Conservation (phyloP, 768 basidiomycete species). For the Mycena galericulata region DNA sequence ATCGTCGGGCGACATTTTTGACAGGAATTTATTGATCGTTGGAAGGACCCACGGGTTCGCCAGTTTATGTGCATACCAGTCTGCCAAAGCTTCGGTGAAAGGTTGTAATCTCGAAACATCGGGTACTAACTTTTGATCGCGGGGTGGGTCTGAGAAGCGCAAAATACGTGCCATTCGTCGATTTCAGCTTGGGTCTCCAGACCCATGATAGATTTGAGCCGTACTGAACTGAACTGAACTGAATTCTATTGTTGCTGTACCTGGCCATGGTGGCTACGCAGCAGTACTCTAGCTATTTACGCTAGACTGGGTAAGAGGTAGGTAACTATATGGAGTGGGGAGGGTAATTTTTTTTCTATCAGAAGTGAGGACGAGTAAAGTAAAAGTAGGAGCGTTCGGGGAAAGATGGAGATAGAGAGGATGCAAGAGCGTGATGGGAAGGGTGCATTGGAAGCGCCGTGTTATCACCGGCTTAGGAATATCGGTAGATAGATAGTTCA, state of each 20-base stretch:
- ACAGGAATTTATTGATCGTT: slow-evolving; percentile 34
- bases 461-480: slow-evolving; percentile 20
- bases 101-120: not conserved
- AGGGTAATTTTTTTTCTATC: too few relatives aligned
- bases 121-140: slow-evolving; percentile 11
- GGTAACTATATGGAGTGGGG: too few relatives aligned
- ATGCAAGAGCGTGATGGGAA: too few relatives aligned
- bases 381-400: too few relatives aligned
- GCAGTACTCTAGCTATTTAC: too few relatives aligned
- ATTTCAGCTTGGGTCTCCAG: slow-evolving; percentile 31
- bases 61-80: slow-evolving; percentile 37
- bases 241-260: too few relatives aligned
- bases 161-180: slow-evolving; percentile 34
- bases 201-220: slow-evolving; percentile 33
- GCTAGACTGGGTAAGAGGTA: too few relatives aligned
- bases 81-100: slow-evolving; percentile 9
- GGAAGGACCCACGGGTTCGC: slow-evolving; percentile 35
- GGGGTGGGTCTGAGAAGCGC: not conserved
- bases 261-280: too few relatives aligned
- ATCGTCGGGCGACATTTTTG: slow-evolving; percentile 25
- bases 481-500: slow-evolving; percentile 23
- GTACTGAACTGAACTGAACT: too few relatives aligned
- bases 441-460: too few relatives aligned
- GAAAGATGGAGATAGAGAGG: too few relatives aligned
- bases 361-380: too few relatives aligned